Evolutionary conservation across 2,329 filamentous ascomycete genomes (phyloP).

Genomic region (Metarhizium anisopliae): DNA sequence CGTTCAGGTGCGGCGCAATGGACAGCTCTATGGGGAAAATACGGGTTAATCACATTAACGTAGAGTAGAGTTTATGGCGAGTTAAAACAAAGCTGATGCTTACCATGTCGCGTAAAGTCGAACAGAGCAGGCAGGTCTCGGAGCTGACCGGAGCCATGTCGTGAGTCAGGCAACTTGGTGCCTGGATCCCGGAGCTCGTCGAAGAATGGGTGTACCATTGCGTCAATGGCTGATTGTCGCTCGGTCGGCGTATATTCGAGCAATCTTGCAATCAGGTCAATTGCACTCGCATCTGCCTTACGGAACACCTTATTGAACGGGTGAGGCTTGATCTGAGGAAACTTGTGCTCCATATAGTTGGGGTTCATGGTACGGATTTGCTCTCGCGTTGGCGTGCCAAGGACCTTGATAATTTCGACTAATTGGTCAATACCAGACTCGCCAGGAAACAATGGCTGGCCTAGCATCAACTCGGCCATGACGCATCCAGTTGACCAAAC

Average conservation of each 20-base stretch:
- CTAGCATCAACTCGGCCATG: constrained; percentile 98
- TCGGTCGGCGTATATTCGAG: constrained; percentile 97
- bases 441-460: constrained; percentile 93
- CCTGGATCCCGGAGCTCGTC: constrained; percentile 89
- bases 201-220: constrained; percentile 98
- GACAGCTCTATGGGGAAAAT: constrained; percentile 65
- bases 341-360: constrained; percentile 99
- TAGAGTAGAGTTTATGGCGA: background rate
- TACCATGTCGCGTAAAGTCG: constrained; percentile 91
- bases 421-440: constrained; percentile 98
- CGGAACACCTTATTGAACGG: constrained; percentile 99
- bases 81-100: constrained; percentile 21
- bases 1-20: constrained; percentile 83
- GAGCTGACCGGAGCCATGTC: constrained; percentile 70
- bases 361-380: constrained; percentile 99
- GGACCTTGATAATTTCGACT: constrained; percentile 98
- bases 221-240: constrained; percentile 84
- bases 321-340: constrained; percentile 98
- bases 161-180: constrained; percentile 88
- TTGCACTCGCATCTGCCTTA: constrained; percentile 85
- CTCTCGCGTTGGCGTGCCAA: constrained; percentile 92
- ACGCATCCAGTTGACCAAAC: constrained; percentile 99
- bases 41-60: background rate
- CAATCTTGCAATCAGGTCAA: constrained; percentile 87
- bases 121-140: constrained; percentile 83